Evolutionary conservation across 805 yeast species (phyloP), one percentile per base, ranked within the genome.

Genomic region (Candida berthetii): DNA sequence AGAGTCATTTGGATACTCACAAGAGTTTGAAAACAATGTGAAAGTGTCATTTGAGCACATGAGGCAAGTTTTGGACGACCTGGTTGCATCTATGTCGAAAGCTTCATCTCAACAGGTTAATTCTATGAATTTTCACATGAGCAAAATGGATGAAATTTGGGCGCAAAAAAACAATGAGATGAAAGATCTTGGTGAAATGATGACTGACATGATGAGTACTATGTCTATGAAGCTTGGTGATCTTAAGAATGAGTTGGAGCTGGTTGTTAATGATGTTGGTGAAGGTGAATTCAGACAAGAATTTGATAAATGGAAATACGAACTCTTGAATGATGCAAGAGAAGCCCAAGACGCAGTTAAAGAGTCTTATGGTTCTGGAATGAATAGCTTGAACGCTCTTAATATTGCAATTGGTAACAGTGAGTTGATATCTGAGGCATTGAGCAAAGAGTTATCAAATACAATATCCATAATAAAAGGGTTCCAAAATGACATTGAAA

Each of bases 21-120:
- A 19, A 5, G 36, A 34, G 11, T 16, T 49, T 38, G 42, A 42
- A 25, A 20, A 35, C 66, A 60, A 39, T 66, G 39, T 50, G 59
- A 62, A 20, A 67, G 69, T n/a, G 64, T 66, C 44, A 53, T 47
- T 15, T 17, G 20, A 31, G 8, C 15, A 31, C 54, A 33, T 24
- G 50, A 47, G 37, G 52, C 34, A 17, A 31, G 19, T 10, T 31
- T 7, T 16, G 62, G 62, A 41, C 57, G 34, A 16, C 10, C 7
- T 31, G 15, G 11, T 31, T 31, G 14, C 10, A 17, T 7, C 19
- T 16, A 31, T 31, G 9, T 8, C 17, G 4, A 18, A 31, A 16
- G 17, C 7, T 16, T 15, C 22, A 7, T 5, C 19, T 31, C 14
- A 31, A 16, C 20, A 31, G 13, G 11, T 31, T 10, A 4, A 31